Evolutionary conservation across 2,329 filamentous ascomycete genomes (phyloP).

Genomic region (Trichoderma citrinoviride): DNA sequence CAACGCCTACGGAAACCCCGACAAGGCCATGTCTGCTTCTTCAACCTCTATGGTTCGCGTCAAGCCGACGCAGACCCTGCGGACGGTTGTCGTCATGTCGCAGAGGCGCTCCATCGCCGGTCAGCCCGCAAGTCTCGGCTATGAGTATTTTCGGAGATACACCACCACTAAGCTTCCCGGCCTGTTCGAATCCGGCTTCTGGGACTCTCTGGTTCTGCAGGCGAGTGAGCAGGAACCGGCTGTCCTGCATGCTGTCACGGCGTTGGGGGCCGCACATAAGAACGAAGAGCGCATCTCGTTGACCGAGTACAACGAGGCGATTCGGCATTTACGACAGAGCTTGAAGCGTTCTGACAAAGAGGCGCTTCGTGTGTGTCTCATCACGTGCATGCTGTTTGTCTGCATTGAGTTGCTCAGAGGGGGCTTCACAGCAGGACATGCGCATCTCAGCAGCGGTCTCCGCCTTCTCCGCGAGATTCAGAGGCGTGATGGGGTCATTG

Average conservation of each 20-base stretch:
- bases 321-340: constrained; percentile 34
- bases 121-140: constrained; percentile 25
- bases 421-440: constrained; percentile 28
- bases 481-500: constrained; percentile 1
- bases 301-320: constrained; percentile 41
- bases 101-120: constrained; percentile 4
- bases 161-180: constrained; percentile 35
- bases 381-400: constrained; percentile 42
- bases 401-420: constrained; percentile 41
- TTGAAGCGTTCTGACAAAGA: constrained; percentile 27
- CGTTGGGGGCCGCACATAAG: constrained; percentile 39
- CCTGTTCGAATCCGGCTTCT: constrained; percentile 37
- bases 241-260: constrained; percentile 42
- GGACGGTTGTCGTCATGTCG: constrained; percentile 7
- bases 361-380: constrained; percentile 38
- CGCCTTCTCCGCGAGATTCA: constrained; percentile 29
- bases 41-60: not conserved
- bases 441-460: constrained; percentile 35
- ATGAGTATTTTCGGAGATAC: constrained; percentile 25
- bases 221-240: constrained; percentile 39
- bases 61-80: not conserved
- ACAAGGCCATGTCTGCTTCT: not conserved
- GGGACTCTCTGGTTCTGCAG: constrained; percentile 40
- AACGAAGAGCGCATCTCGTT: constrained; percentile 29
- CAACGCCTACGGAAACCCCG: constrained; percentile 13